Conservation (phyloP, 73 alveolate species). For the Stentor roeselii region DNA sequence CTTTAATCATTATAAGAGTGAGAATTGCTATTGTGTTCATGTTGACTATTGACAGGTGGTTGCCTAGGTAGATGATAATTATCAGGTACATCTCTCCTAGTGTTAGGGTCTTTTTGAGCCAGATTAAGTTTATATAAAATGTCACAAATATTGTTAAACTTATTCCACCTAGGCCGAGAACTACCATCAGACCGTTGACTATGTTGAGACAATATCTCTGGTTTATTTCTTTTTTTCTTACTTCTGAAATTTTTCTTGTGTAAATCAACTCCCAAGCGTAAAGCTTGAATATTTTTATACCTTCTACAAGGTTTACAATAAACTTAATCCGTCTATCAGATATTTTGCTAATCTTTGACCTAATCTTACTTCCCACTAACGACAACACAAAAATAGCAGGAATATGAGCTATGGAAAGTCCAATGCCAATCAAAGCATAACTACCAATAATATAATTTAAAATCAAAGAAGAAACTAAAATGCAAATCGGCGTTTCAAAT, state of each 20-base stretch:
- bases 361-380: neutral
- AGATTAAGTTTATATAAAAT: no score
- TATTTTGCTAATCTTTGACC: neutral
- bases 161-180: no score
- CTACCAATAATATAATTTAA: neutral
- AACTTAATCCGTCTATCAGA: conserved; percentile 36
- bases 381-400: neutral
- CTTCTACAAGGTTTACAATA: conserved; percentile 38
- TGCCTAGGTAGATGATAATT: no score
- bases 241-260: neutral
- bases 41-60: no score
- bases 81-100: no score
- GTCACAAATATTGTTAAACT: no score
- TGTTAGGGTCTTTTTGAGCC: no score
- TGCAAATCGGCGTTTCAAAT: neutral
- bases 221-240: conserved; percentile 27
- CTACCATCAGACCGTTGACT: no score
- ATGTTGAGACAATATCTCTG: no score
- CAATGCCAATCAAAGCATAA: neutral
- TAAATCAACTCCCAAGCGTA: conserved; percentile 51
- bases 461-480: neutral
- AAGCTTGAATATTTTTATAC: conserved; percentile 38
- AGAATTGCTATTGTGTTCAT: no score
- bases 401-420: neutral
- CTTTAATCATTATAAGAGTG: no score